Conservation (phyloP, 2,329 filamentous ascomycete species). For the Geoglossum cookeanum region DNA sequence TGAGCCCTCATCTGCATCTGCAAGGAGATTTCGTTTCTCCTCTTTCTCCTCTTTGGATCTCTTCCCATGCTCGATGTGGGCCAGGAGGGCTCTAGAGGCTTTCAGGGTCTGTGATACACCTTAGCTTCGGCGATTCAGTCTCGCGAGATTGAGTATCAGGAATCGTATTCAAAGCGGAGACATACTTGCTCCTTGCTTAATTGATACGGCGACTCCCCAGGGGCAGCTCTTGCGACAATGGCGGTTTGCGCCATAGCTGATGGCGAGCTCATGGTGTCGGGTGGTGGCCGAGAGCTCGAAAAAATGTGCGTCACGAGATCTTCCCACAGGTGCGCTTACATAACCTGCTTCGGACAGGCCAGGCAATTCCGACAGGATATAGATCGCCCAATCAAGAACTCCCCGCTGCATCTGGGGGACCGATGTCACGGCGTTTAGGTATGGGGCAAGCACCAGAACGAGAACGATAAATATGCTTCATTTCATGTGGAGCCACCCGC, state of each 20-base stretch:
- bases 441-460: background rate
- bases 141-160: background rate
- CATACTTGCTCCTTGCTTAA: slow-evolving; percentile 27
- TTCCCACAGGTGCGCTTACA: background rate
- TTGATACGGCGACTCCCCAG: slow-evolving; percentile 27
- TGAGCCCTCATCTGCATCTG: slow-evolving; percentile 24
- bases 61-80: slow-evolving; percentile 33
- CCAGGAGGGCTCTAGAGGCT: slow-evolving; percentile 39
- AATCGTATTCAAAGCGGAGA: background rate
- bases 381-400: background rate
- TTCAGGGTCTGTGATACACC: slow-evolving; percentile 29
- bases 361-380: background rate
- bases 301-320: background rate
- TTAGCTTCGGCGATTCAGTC: slow-evolving; percentile 4
- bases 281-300: background rate
- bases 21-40: slow-evolving; percentile 35
- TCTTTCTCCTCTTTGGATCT: slow-evolving; percentile 28
- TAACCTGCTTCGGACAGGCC: slow-evolving; percentile 21
- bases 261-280: background rate
- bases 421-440: background rate
- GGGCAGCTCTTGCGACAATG: slow-evolving; percentile 22
- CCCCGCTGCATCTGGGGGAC: background rate
- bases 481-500: background rate
- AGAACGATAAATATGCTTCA: background rate
- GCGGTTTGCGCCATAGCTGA: slow-evolving; percentile 4